Base-by-base conservation (phyloP, 352 stramenopile genomes). In the Globisporangium perplexum region DNA sequence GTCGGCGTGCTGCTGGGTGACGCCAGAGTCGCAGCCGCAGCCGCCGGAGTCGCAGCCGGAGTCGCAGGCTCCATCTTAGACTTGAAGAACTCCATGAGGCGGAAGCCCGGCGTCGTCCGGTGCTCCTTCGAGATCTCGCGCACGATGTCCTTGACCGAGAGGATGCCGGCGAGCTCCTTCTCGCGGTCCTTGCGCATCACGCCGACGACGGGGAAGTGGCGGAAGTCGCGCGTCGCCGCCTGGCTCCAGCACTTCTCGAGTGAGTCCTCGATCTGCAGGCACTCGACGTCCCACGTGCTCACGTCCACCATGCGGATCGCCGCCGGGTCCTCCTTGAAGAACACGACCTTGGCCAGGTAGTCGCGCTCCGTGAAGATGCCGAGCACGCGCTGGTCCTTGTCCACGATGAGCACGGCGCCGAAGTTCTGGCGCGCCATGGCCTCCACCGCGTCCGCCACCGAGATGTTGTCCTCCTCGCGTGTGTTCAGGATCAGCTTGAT, bases 81-180 rank as follows among this genome's bases (percentile, higher is more conserved):
- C 70, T 93, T 93, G 56, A 93, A 81, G 46, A 90, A 93, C 46
- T 93, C 83, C 68, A 93, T 86, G 15, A 93, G 68, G 14, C 83
- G 79, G 55, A 90, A 93, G 23, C 80, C 83, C 7, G 70, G 77
- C 18, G 73, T 83, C 11, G 77, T 80, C 55, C 87, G 65, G 54
- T 89, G 66, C 51, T 83, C 80, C 59, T 89, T 88, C 17, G 77
- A 89, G 53, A 93, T 90, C 66, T 93, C 83, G 8, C 77, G 78
- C 30, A 93, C 81, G 53, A 93, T 86, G 54, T 93, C 83, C 63
- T 93, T 93, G 60, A 93, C 87, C 24, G 78, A 90, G 42, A 93
- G 57, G 41, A 93, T 77, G 30, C 83, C 83, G 1, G 79, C 83
- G 36, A 93, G 74, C 26, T 93, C 83, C 61, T 93, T 88, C 59